Conservation (phyloP, 2,329 filamentous ascomycete genomes). For the Phaeosphaeria sp. region DNA sequence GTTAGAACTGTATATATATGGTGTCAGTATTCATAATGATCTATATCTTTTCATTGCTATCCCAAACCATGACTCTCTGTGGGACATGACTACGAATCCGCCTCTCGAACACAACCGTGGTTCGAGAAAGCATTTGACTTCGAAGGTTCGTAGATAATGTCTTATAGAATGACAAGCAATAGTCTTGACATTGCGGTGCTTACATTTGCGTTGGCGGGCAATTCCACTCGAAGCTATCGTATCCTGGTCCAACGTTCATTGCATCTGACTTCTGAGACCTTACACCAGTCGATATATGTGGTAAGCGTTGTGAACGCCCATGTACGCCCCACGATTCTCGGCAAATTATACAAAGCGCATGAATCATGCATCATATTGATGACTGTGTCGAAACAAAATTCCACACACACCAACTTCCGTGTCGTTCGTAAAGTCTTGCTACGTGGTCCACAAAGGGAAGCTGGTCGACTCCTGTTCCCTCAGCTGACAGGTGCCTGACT, state of each 20-base stretch:
- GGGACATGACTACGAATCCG: no score
- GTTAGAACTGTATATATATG: no score
- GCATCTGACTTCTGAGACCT: background rate
- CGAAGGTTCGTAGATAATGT: no score
- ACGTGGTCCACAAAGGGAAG: background rate
- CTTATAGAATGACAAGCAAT: no score
- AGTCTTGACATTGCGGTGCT: no score
- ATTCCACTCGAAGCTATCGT: no score
- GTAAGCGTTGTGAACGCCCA: background rate
- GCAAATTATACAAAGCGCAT: background rate
- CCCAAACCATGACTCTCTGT: no score
- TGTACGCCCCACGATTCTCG: background rate
- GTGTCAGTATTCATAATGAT: no score
- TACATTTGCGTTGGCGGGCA: no score
- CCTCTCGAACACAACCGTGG: no score
- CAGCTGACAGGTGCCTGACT: background rate
- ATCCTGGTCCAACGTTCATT: background rate
- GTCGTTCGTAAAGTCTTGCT: background rate
- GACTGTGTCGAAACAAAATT: background rate
- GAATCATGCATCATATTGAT: background rate
- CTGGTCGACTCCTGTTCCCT: background rate
- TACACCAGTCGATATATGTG: background rate
- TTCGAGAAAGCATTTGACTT: no score
- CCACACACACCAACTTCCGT: background rate
- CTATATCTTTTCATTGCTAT: no score